A percentile compares a stretch with the other conserved stretches of the same genome.
Conservation (phyloP, 2,329 filamentous ascomycete species). For the Lachnellula cervina region DNA sequence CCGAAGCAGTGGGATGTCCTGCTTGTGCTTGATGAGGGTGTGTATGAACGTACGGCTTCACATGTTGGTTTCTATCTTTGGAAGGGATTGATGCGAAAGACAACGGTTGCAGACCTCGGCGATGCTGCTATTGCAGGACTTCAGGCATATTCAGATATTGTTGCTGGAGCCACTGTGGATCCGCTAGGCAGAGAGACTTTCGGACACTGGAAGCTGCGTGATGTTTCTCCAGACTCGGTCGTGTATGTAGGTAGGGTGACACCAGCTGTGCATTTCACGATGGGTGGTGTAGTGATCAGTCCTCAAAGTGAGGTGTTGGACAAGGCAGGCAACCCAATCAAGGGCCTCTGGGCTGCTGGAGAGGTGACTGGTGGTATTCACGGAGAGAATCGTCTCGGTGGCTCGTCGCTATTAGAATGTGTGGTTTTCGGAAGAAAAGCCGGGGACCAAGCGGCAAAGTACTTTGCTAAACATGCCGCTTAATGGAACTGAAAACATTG, state of each 20-base stretch:
- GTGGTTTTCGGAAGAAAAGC: conserved; percentile 59
- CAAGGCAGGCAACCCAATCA: conserved; percentile 39
- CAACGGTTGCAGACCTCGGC: conserved; percentile 47
- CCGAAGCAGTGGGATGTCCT: conserved; percentile 54
- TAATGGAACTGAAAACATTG: too few relatives aligned
- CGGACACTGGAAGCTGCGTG: conserved; percentile 51
- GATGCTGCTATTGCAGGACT: conserved; percentile 39
- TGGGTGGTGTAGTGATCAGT: conserved; percentile 59
- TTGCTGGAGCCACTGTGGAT: conserved; percentile 37
- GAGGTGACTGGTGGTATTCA: conserved; percentile 62
- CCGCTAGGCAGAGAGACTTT: conserved; percentile 46
- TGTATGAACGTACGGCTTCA: conserved; percentile 45
- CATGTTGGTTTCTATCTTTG: conserved; percentile 60
- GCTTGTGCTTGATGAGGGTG: conserved; percentile 55
- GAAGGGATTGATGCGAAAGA: conserved; percentile 56
- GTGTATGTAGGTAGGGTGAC: conserved; percentile 57
- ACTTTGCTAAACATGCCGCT: background rate
- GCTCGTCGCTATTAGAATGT: conserved; percentile 58
- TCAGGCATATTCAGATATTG: conserved; percentile 44
- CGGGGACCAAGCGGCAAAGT: conserved; percentile 41
- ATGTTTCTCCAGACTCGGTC: conserved; percentile 45
- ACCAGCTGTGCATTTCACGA: conserved; percentile 61
- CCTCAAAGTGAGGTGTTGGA: conserved; percentile 47
- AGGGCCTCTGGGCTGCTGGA: conserved; percentile 57
- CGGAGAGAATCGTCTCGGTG: conserved; percentile 57